phyloP scores from a whole-genome alignment of 306 rosid genomes.

The Citrullus colocynthis region DNA sequence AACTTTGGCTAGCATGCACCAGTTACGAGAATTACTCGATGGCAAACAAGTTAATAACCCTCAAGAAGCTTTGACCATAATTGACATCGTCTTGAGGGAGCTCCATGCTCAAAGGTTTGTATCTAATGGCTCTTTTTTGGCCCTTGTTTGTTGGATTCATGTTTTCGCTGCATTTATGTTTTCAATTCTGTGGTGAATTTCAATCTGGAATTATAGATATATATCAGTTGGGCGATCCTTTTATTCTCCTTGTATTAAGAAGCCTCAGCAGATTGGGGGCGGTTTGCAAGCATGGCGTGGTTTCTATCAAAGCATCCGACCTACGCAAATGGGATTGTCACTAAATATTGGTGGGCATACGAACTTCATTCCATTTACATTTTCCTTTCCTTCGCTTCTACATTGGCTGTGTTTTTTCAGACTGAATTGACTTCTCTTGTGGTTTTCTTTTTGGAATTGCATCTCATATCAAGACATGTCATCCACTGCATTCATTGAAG shows the following conservation, averaged over 20 bases:
- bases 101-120: slow-evolving; percentile 71
- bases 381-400: background rate
- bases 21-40: slow-evolving; percentile 68
- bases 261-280: slow-evolving; percentile 79
- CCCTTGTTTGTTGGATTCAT: background rate
- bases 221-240: slow-evolving; percentile 88
- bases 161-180: background rate
- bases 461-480: slow-evolving; percentile 65
- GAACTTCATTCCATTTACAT: background rate
- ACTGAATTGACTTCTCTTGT: background rate
- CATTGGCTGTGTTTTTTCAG: background rate
- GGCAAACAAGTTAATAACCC: slow-evolving; percentile 91
- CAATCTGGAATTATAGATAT: slow-evolving; percentile 34
- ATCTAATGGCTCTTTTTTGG: background rate
- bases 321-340: slow-evolving; percentile 96
- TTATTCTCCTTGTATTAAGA: slow-evolving; percentile 68
- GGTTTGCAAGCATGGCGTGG: slow-evolving; percentile 99
- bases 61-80: slow-evolving; percentile 89
- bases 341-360: slow-evolving; percentile 57
- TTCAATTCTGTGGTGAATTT: background rate
- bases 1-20: slow-evolving; percentile 89
- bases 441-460: background rate
- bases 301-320: slow-evolving; percentile 92
- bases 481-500: slow-evolving; percentile 90
- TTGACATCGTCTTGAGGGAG: slow-evolving; percentile 86